Evolutionary conservation across 805 yeast species (phyloP), one percentile per base, ranked within the genome.

Genomic region (Kuraishia floccosa): DNA sequence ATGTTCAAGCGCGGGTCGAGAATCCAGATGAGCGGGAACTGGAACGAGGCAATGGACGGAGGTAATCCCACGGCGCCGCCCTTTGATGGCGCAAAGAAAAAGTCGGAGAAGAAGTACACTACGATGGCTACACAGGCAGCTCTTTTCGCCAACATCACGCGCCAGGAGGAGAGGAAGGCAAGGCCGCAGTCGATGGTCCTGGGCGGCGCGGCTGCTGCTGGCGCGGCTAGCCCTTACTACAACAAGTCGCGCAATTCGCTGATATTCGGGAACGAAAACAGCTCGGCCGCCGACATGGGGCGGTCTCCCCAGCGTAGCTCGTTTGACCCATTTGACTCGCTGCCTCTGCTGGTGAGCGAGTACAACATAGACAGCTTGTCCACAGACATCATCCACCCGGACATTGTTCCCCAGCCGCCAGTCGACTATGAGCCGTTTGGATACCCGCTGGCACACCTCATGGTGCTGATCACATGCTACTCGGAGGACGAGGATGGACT

Each of bases 381-480:
- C 24, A 60, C 76, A 2, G 72, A 69, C 32, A 48, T 75, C 12
- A 67, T 80, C 35, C 83, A 76, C 42, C 81, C 86, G 8, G 82
- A 81, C 46, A 82, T 74, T 18, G 81, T 87, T 11, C 83, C 94
- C 2, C 97, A 89, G 50, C 96, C 97, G 1, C 94, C 95, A 1
- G 69, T 76, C 12, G 81, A 72, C 37, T 87, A 74, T 59, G 87
- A 82, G 63, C 97, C 98, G 4, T 84, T 68, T 54, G 80, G 76
- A 0, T 84, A 60, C 44, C 85, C 98, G 11, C 65, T 91, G 42
- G 63, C 79, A 11, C 91, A 81, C 43, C 64, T 76, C 0, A 68
- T 82, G 44, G 74, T 78, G 41, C 60, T 80, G 36, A 94, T 91
- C 7, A 91, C 98, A 1, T 89, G 96, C 48, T 91, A 91, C 49